phyloP scores from a whole-genome alignment of 2,329 filamentous ascomycete species.

The Alternaria hordeiaustralica region DNA sequence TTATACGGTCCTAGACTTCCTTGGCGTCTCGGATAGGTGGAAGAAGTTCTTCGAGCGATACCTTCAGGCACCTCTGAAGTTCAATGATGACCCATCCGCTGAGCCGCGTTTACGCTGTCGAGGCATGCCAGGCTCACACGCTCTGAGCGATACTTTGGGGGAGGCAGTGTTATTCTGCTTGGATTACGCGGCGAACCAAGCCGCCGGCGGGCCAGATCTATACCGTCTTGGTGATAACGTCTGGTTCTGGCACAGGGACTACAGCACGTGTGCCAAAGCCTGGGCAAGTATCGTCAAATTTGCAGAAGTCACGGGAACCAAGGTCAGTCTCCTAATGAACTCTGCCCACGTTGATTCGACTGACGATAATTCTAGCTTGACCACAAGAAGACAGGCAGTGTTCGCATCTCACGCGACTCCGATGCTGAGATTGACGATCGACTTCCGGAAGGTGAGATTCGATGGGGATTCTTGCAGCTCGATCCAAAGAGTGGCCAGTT shows the following conservation, averaged over 20 bases:
- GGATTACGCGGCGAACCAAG: conserved; percentile 55
- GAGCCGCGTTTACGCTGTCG: conserved; percentile 50
- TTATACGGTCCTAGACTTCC: conserved; percentile 52
- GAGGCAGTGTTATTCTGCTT: conserved; percentile 58
- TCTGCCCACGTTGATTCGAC: background rate
- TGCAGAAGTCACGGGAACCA: conserved; percentile 51
- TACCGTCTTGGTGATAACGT: conserved; percentile 59
- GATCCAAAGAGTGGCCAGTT: conserved; percentile 35
- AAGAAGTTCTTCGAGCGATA: conserved; percentile 55
- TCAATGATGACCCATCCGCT: conserved; percentile 43
- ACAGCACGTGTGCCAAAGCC: conserved; percentile 49
- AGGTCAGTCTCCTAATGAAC: conserved; percentile 23
- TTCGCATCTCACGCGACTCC: conserved; percentile 37
- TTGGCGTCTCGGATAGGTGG: conserved; percentile 54
- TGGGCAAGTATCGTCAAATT: conserved; percentile 56
- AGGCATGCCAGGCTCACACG: conserved; percentile 56
- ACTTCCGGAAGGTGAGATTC: conserved; percentile 38
- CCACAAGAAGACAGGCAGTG: conserved; percentile 50
- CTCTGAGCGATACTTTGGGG: conserved; percentile 56
- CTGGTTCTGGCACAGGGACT: conserved; percentile 56
- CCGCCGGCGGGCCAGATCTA: conserved; percentile 50
- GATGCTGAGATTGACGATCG: conserved; percentile 23
- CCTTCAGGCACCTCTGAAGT: conserved; percentile 55
- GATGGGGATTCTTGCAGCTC: conserved; percentile 43
- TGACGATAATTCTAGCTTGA: conserved; percentile 43